Base-by-base conservation (phyloP, 192 early-diverging fungal species). In the Powellomyces hirtus region DNA sequence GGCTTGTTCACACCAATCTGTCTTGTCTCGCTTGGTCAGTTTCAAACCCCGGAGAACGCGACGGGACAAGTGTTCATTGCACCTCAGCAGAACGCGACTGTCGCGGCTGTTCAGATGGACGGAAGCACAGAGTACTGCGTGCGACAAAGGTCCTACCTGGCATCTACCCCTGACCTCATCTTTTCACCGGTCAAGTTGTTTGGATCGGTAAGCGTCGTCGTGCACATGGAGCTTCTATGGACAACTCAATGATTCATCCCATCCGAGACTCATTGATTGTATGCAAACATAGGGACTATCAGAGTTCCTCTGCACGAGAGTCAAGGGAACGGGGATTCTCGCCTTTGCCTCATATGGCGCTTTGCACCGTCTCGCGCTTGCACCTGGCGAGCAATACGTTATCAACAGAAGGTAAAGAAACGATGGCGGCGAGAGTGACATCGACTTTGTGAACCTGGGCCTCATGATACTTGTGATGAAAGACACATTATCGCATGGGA, bases 401-500 rank as follows among this genome's bases (percentile, higher is more conserved):
- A 29, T 56, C 18, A 56, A 56, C 53, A 22, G 53, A 16, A 56
- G 31, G 53, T 56, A 34, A 42, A n/a, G 40, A n/a, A n/a, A n/a
- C n/a, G n/a, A n/a, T n/a, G 16, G n/a, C 4, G 46, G 2, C 46
- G 46, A 24, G 46, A 49, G 26, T 49, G n/a, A 24, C n/a, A 14
- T 24, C 5, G n/a, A 49, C 14, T 49, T 42, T 18, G 16, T 14
- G n/a, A 49, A 24, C 5, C 3, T 14, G 46, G 26, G 26, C n/a
- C 26, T 16, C 2, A 49, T 2, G n/a, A 7, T 2, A 49, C 2
- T 5, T 16, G 4, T 24, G 4, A 31, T 29, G 16, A 31, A 7
- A 56, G 53, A 56, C 6, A 27, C 29, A 16, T 56, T 4, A 31
- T 56, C 53, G 53, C 53, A 6, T 56, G 4, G 4, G 53, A 56